A percentile compares a stretch with the other conserved stretches of the same genome.
phyloP scores from a whole-genome alignment of 2,329 filamentous ascomycete species.

The Colletotrichum tofieldiae region DNA sequence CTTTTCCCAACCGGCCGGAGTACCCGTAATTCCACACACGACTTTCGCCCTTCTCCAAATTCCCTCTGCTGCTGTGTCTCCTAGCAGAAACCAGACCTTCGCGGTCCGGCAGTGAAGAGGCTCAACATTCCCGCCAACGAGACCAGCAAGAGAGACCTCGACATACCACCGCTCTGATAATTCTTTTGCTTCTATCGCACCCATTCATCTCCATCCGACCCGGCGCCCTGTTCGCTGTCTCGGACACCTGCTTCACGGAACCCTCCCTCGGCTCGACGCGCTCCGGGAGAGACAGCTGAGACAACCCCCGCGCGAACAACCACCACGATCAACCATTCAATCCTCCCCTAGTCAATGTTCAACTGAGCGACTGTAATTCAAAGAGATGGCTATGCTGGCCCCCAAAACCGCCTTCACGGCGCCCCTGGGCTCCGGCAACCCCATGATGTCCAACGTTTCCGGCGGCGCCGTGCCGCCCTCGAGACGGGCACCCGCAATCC shows the following conservation, averaged over 20 bases:
- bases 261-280: slow-evolving; percentile 35
- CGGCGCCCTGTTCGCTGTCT: slow-evolving; percentile 33
- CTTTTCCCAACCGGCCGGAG: slow-evolving; percentile 20
- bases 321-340: slow-evolving; percentile 12
- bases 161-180: slow-evolving; percentile 7
- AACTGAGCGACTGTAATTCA: not conserved
- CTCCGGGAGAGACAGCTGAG: slow-evolving; percentile 44
- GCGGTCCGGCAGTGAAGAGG: slow-evolving; percentile 36
- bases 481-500: slow-evolving; percentile 66
- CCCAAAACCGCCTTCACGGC: slow-evolving; percentile 80
- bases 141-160: slow-evolving; percentile 2
- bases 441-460: slow-evolving; percentile 63
- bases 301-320: slow-evolving; percentile 34
- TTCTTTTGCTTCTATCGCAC: slow-evolving; percentile 6
- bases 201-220: not conserved
- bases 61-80: slow-evolving; percentile 22
- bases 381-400: slow-evolving; percentile 82
- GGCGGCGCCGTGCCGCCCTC: slow-evolving; percentile 66
- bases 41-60: slow-evolving; percentile 29
- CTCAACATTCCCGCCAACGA: not conserved
- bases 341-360: slow-evolving; percentile 21
- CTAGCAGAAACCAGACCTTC: slow-evolving; percentile 36
- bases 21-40: slow-evolving; percentile 33
- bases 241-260: slow-evolving; percentile 33
- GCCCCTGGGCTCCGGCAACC: slow-evolving; percentile 64